These are phyloP conservation scores for Kodamaea sp. DNA, from an alignment of 1,139 yeast species.

Conservation along the genomic window DNA sequence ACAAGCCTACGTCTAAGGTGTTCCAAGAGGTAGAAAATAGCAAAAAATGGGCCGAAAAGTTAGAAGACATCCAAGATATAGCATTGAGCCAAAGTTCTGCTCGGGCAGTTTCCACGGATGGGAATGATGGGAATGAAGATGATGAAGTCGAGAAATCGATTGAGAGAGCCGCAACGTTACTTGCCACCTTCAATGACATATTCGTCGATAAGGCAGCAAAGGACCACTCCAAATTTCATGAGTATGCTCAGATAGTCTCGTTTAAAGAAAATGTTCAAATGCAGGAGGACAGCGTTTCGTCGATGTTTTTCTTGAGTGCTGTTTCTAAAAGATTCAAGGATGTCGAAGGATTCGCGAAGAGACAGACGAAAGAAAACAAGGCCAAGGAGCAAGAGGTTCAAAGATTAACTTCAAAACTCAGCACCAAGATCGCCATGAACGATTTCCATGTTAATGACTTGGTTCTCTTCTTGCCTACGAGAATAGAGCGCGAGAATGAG, in stretches of 20 bases:
- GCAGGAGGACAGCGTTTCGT: constrained; percentile 22
- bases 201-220: constrained; percentile 16
- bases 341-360: constrained; percentile 89
- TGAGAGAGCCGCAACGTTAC: constrained; percentile 21
- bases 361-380: constrained; percentile 74
- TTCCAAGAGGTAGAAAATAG: constrained; percentile 28
- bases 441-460: constrained; percentile 71
- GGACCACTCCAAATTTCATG: constrained; percentile 23
- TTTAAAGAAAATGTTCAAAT: constrained; percentile 41
- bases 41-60: constrained; percentile 32
- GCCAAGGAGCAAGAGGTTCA: constrained; percentile 46
- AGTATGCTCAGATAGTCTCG: constrained; percentile 27
- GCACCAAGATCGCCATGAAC: constrained; percentile 62
- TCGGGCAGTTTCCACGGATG: constrained; percentile 6
- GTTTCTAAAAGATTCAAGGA: constrained; percentile 80
- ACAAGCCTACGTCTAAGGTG: constrained; percentile 31
- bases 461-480: constrained; percentile 80
- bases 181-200: constrained; percentile 19
- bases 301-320: constrained; percentile 57
- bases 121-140: constrained; percentile 8
- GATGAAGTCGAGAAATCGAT: constrained; percentile 14
- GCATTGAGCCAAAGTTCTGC: neutral
- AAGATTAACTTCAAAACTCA: constrained; percentile 34
- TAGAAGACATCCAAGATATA: constrained; percentile 15
- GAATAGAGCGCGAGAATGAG: constrained; percentile 37